Conservation (phyloP, 331 rosid species). For the Acacia pycnantha region DNA sequence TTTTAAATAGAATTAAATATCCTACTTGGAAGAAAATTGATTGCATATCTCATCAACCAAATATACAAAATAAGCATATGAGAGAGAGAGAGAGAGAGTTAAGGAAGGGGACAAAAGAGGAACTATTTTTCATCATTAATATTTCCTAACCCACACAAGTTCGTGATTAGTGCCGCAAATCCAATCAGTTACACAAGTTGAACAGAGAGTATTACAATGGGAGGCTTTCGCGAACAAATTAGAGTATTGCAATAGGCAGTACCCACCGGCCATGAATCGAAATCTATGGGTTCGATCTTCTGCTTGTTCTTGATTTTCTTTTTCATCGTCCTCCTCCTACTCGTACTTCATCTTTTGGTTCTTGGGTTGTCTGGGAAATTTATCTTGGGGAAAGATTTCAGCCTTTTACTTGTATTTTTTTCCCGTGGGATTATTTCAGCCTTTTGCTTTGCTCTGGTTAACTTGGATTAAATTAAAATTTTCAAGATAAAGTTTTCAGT, state of each 20-base stretch:
- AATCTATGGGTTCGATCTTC: no score
- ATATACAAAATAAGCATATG: neutral
- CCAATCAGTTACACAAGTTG: constrained; percentile 21
- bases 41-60: neutral
- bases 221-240: no score
- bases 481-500: no score
- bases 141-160: neutral
- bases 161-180: constrained; percentile 24
- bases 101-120: constrained; percentile 17
- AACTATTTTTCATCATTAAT: constrained; percentile 16
- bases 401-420: constrained; percentile 1
- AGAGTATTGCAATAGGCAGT: no score
- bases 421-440: neutral
- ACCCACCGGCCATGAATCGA: no score
- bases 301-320: neutral
- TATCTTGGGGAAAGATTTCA: constrained; percentile 11
- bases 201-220: no score
- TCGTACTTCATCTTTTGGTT: neutral
- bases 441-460: neutral
- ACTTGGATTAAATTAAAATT: neutral
- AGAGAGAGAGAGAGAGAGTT: neutral
- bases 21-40: neutral
- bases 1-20: neutral
- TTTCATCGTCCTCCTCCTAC: neutral
- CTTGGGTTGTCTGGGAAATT: constrained; percentile 2